Evolutionary conservation across 176 grass and related monocot species (phyloP), one percentile per base, ranked within the genome.

Genomic region (Sorghum bicolor): DNA sequence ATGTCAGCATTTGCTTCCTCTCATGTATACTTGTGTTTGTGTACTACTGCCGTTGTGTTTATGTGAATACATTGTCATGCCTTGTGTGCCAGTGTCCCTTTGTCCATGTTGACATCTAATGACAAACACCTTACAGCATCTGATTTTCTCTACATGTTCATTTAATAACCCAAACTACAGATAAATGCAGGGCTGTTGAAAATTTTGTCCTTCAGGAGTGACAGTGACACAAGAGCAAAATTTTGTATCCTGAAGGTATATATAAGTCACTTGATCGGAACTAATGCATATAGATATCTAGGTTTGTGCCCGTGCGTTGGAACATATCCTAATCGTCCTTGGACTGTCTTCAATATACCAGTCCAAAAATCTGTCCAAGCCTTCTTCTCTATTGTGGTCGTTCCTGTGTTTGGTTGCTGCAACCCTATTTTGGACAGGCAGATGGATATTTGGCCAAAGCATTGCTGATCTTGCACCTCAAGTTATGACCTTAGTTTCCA

Each of bases 101-200:
- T 6, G n/a, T 71, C 69, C 69, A 71, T 44, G 20, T 2, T 28
- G n/a, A 28, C 38, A 71, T 34, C 62, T 50, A 74, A 0, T 22
- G 72, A 52, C 28, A 74, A 50, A 15, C 41, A 73, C 28, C 7
- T 5, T 31, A 22, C 17, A 8, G 52, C 25, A 72, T 43, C 31
- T 82, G 69, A 47, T 74, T 7, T 32, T 64, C 70, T 75, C 39
- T 74, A 25, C 2, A 64, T 48, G 41, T 75, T 74, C n/a, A 53
- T 53, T 1, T 57, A 57, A 31, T 0, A 36, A 13, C 0, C 12
- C 2, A 65, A 83, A n/a, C 2, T 26, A 37, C 8, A 34, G 28
- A 50, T 82, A 26, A 26, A 50, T 74, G 71, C 3, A 50, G 71
- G 15, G 15, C 28, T 30, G 0, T 50, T 74, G 7, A 50, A 20